Conservation (phyloP, 129 eudicot species). For the Artemisia argyi region DNA sequence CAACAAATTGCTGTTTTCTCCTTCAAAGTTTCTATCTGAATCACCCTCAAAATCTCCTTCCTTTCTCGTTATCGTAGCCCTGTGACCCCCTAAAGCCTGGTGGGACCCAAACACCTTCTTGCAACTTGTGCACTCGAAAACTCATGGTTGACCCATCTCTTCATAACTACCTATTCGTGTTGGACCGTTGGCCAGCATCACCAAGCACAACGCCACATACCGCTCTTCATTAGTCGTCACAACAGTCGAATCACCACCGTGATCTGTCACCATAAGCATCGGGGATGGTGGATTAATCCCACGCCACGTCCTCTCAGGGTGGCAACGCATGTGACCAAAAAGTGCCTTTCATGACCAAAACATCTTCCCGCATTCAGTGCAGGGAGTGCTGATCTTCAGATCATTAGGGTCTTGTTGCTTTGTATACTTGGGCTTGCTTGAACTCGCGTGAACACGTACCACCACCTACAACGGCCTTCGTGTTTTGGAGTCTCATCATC, state of each 20-base stretch:
- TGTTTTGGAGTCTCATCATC: too few species aligned
- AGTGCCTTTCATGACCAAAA: conserved; percentile 85
- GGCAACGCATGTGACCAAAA: conserved; percentile 97
- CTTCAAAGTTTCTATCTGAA: background rate
- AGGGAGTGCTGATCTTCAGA: conserved; percentile 64
- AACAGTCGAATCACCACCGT: background rate
- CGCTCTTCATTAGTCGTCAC: conserved; percentile 57
- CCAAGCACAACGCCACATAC: conserved; percentile 57
- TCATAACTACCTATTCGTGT: background rate
- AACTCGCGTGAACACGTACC: background rate
- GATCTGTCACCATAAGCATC: conserved; percentile 4
- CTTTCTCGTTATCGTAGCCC: conserved; percentile 58
- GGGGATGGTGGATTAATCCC: conserved; percentile 77
- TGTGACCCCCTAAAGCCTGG: conserved; percentile 87
- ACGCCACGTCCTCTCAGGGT: conserved; percentile 92
- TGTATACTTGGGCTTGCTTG: conserved; percentile 29
- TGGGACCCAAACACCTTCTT: conserved; percentile 82
- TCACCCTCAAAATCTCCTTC: conserved; percentile 5
- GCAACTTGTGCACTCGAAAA: conserved; percentile 71
- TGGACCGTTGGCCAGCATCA: conserved; percentile 61
- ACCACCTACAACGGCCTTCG: background rate
- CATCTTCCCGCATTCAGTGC: conserved; percentile 73
- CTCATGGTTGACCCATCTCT: conserved; percentile 25
- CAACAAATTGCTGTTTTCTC: background rate
- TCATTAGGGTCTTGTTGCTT: too few species aligned